A percentile compares a stretch with the other conserved stretches of the same genome.
phyloP scores from a whole-genome alignment of 1,139 yeast species.

The Taphrina betulina region DNA sequence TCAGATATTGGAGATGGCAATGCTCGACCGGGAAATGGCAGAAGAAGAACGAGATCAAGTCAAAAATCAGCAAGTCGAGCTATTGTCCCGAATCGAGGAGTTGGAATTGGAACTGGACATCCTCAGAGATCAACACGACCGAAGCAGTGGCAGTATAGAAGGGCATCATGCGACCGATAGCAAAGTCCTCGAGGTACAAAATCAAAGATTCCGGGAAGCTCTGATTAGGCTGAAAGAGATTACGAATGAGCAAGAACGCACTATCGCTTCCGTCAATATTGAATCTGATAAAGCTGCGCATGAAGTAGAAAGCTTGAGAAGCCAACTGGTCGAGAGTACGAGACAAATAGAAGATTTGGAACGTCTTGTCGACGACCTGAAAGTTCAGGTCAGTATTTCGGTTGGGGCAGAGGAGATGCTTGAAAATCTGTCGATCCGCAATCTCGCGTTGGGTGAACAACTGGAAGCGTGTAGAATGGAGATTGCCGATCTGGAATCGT shows the following conservation, averaged over 20 bases:
- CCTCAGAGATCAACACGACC: conserved; percentile 38
- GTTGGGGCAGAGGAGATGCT: conserved; percentile 50
- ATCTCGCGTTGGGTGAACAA: conserved; percentile 50
- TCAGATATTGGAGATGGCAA: conserved; percentile 54
- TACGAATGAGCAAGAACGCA: conserved; percentile 43
- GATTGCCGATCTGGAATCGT: conserved; percentile 58
- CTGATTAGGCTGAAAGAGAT: conserved; percentile 47
- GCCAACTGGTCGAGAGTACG: conserved; percentile 40
- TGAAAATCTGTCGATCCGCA: conserved; percentile 58
- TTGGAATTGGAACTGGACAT: conserved; percentile 48
- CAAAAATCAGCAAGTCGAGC: conserved; percentile 41
- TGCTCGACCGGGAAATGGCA: conserved; percentile 57
- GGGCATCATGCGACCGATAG: conserved; percentile 31
- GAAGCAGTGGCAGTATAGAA: too few relatives aligned
- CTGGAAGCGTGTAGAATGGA: conserved; percentile 47
- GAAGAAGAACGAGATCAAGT: conserved; percentile 50
- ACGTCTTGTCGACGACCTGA: conserved; percentile 50
- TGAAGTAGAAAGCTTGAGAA: conserved; percentile 34
- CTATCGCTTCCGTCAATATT: conserved; percentile 47
- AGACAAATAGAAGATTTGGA: conserved; percentile 49
- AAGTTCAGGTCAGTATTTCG: conserved; percentile 47
- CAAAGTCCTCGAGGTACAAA: conserved; percentile 42
- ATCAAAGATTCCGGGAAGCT: conserved; percentile 48
- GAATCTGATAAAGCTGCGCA: conserved; percentile 46
- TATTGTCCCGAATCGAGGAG: conserved; percentile 48